Evolutionary conservation across 305 asterid genomes (phyloP).

Genomic region (Fraxinus baroniana): DNA sequence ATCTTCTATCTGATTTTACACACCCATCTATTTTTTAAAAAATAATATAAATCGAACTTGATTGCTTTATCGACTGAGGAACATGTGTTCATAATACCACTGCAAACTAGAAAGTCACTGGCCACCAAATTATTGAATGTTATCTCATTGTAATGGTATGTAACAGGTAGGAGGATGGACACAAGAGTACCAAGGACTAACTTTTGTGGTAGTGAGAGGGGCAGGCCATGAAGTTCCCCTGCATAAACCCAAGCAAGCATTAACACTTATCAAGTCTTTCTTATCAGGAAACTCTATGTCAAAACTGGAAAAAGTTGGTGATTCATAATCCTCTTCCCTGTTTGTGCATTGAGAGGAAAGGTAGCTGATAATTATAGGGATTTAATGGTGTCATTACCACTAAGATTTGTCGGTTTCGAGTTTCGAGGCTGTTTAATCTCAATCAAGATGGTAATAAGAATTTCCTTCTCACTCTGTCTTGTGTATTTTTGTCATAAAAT

Average conservation of each 20-base stretch:
- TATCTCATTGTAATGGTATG: neutral
- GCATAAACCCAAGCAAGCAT: conserved; percentile 76
- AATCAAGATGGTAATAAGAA: neutral
- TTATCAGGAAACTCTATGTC: conserved; percentile 70
- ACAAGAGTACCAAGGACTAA: conserved; percentile 75
- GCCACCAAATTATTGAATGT: neutral
- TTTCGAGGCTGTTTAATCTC: neutral
- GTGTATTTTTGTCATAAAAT: too few species aligned
- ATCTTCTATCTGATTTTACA: neutral
- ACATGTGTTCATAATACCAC: neutral
- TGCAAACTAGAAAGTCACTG: neutral
- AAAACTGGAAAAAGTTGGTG: conserved; percentile 38
- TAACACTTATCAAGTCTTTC: conserved; percentile 62
- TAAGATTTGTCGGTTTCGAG: neutral
- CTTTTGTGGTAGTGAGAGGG: conserved; percentile 75
- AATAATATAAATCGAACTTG: too few species aligned
- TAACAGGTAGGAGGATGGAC: conserved; percentile 94
- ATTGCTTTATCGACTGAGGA: neutral
- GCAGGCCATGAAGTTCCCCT: conserved; percentile 96
- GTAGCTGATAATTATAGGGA: neutral
- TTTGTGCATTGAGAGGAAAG: neutral
- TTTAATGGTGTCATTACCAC: neutral
- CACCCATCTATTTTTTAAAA: neutral
- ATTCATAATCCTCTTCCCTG: conserved; percentile 25
- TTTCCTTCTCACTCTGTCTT: too few species aligned